A percentile compares a stretch with the other conserved stretches of the same genome.
phyloP scores from a whole-genome alignment of 2,329 filamentous ascomycete genomes.

The Epichloe brachyelytri region DNA sequence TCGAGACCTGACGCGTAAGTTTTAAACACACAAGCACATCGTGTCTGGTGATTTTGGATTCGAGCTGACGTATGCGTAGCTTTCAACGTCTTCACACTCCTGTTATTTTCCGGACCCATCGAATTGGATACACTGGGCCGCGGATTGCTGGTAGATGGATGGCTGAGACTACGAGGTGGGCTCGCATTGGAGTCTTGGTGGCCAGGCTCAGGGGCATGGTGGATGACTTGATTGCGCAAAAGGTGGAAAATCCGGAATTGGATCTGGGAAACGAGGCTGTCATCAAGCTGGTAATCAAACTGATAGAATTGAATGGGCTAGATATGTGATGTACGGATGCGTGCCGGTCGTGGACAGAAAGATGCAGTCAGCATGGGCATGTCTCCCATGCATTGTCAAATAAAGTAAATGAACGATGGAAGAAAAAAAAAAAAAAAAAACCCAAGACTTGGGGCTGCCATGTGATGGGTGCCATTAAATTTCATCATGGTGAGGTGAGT shows the following conservation, averaged over 20 bases:
- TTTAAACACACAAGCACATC: not conserved
- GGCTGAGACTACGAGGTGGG: conserved; percentile 80
- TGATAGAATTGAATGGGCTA: conserved; percentile 83
- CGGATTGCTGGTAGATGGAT: conserved; percentile 82
- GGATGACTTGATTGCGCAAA: conserved; percentile 68
- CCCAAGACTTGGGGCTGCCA: no score
- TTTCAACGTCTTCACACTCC: conserved; percentile 77
- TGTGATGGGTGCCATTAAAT: no score
- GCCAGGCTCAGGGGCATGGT: conserved; percentile 74
- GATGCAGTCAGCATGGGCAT: not conserved
- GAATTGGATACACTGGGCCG: conserved; percentile 76
- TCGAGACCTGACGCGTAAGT: conserved; percentile 74
- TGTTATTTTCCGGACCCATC: conserved; percentile 79
- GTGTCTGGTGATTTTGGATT: not conserved
- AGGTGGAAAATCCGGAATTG: conserved; percentile 61
- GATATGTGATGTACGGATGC: conserved; percentile 38
- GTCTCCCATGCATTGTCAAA: no score
- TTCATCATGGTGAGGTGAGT: no score
- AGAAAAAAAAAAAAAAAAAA: not conserved
- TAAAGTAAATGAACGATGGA: not conserved
- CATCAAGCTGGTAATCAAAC: conserved; percentile 60
- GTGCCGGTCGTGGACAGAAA: not conserved
- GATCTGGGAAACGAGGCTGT: conserved; percentile 51
- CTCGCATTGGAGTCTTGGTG: conserved; percentile 81
- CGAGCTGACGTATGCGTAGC: conserved; percentile 30